These are phyloP conservation scores for Diplodia mutila DNA, from an alignment of 2,329 filamentous ascomycete species.

Conservation along the genomic window DNA sequence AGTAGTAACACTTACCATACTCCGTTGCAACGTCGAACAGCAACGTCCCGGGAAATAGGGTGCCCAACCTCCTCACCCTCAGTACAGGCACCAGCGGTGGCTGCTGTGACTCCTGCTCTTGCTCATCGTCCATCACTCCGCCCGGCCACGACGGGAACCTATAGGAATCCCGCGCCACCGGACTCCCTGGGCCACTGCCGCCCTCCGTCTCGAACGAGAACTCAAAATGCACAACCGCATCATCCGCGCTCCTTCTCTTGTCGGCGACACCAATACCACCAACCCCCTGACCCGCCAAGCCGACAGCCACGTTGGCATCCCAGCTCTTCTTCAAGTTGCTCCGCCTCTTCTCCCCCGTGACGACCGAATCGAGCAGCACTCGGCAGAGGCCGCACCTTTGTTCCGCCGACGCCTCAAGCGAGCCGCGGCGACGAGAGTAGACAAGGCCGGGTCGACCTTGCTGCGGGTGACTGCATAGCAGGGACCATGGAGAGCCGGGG, in stretches of 20 bases:
- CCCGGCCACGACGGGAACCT: not conserved
- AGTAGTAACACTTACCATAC: not conserved
- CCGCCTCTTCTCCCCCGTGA: conserved; percentile 6
- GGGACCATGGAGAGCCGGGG: not conserved
- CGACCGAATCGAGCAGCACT: conserved; percentile 9
- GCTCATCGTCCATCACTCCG: not conserved
- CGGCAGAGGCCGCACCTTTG: conserved; percentile 14
- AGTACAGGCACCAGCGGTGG: not conserved
- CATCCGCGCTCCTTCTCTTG: not conserved
- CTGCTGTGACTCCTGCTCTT: not conserved
- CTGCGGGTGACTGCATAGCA: conserved; percentile 1
- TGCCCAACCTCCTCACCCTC: conserved; percentile 5
- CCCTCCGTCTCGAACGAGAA: conserved; percentile 3
- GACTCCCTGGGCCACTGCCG: not conserved
- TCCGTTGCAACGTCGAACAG: conserved; percentile 19
- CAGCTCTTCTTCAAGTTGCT: conserved; percentile 4
- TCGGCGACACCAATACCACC: not conserved
- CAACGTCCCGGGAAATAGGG: conserved; percentile 20
- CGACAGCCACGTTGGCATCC: not conserved
- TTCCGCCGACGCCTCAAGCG: not conserved
- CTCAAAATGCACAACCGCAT: conserved; percentile 8
- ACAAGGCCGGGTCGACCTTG: not conserved
- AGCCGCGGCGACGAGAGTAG: conserved; percentile 6
- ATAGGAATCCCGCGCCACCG: not conserved
- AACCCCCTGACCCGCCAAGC: not conserved